Evolutionary conservation across 108 stramenopile genomes (phyloP), one percentile per base, ranked within the genome.

Genomic region (Pseudonitzschia pungens): DNA sequence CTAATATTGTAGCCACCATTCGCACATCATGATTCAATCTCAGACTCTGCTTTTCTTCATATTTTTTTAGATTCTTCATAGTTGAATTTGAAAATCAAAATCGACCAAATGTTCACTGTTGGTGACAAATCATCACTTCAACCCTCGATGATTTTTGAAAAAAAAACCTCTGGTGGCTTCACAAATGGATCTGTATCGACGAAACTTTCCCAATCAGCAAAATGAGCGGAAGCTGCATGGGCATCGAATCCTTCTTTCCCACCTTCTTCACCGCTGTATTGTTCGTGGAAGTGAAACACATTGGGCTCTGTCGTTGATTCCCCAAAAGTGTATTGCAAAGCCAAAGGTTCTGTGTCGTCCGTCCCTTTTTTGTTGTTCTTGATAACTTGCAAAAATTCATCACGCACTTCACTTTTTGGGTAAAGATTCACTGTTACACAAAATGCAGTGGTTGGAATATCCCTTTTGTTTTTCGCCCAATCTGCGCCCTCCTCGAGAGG

Each of bases 211-310:
- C 85, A 86, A 41, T 53, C 77, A 32, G 50, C 63, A 76, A 87
- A 87, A 42, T 84, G 81, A 16, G 81, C 75, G 28, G 83, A 58
- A 12, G 58, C 43, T 12, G 62, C 63, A 71, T 87, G 86, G 4
- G 74, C 81, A 50, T 82, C 78, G 77, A 87, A 84, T 14, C 86
- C 86, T 68, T 76, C 81, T 31, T 79, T 76, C 15, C 83, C 83
- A 50, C 62, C 68, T 54, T 77, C 50, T 18, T 71, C 44, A 6
- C 82, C 84, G 27, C 32, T 62, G 43, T 83, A 86, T 59, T 81
- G 57, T 66, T 86, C 86, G 57, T 84, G 81, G 77, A 87, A 84
- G 52, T 81, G 70, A 73, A 82, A 87, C 0, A 52, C 57, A 33
- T 81, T 81, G 4, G 80, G 52, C 16, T 52, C 36, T 0, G 53